A percentile compares a stretch with the other conserved stretches of the same genome.
These are phyloP conservation scores for Dichomitus squalens DNA, from an alignment of 1,284 basidiomycete genomes.

Conservation along the genomic window DNA sequence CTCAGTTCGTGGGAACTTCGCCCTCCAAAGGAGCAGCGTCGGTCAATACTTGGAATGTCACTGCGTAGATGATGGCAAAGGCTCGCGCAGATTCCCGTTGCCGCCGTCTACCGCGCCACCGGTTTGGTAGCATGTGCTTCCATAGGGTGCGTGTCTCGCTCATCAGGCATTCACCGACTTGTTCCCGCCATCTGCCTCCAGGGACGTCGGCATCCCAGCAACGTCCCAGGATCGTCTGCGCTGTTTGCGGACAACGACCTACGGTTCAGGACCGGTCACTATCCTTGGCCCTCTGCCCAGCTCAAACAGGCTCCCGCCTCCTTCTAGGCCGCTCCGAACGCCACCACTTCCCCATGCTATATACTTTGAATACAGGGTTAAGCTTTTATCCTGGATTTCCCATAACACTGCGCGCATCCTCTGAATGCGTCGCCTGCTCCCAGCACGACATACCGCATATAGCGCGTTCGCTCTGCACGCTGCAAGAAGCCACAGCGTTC, in stretches of 20 bases:
- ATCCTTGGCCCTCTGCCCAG: slow-evolving; percentile 17
- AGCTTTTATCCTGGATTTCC: slow-evolving; percentile 8
- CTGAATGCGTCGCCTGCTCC: slow-evolving; percentile 11
- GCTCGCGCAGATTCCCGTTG: slow-evolving; percentile 11
- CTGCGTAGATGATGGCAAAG: background rate
- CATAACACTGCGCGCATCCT: slow-evolving; percentile 16
- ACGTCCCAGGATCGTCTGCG: slow-evolving; percentile 15
- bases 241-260: background rate
- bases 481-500: background rate
- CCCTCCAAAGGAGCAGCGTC: background rate
- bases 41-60: background rate
- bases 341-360: slow-evolving; percentile 6
- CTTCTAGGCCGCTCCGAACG: slow-evolving; percentile 4
- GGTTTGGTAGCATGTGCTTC: slow-evolving; percentile 13
- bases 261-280: slow-evolving; percentile 19
- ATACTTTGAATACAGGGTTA: slow-evolving; percentile 14
- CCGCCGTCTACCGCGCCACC: slow-evolving; percentile 17
- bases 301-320: background rate
- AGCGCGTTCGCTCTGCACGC: slow-evolving; percentile 18
- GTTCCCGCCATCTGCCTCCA: slow-evolving; percentile 10
- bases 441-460: slow-evolving; percentile 14
- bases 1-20: slow-evolving; percentile 14
- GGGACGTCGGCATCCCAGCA: slow-evolving; percentile 1
- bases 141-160: slow-evolving; percentile 2
- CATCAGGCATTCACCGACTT: slow-evolving; percentile 19